Conservation (phyloP, 345 rosid genomes). For the Eucalyptus coolabah region DNA sequence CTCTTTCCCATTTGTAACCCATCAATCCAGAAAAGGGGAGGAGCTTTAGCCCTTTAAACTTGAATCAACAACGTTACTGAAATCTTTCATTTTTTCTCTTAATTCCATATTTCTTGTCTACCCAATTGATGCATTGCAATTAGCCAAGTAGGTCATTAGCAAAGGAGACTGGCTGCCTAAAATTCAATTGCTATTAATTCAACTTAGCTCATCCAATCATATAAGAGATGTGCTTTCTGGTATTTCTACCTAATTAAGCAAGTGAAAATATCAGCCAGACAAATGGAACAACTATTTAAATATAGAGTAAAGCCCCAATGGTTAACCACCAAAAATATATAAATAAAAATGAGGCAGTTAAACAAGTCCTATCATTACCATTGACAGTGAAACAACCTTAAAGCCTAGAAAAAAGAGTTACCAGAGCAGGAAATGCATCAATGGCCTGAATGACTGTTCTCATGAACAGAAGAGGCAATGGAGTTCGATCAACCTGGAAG, state of each 20-base stretch:
- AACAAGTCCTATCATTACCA: neutral
- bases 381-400: neutral
- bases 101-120: neutral
- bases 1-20: neutral
- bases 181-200: neutral
- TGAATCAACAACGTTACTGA: neutral
- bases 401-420: conserved; percentile 5
- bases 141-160: neutral
- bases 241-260: neutral
- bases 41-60: neutral
- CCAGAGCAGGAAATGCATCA: conserved; percentile 93
- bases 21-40: neutral
- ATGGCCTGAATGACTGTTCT: conserved; percentile 97
- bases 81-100: neutral
- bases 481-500: conserved; percentile 81
- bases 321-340: neutral
- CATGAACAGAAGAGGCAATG: conserved; percentile 92
- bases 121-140: neutral
- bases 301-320: neutral
- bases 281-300: neutral
- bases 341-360: neutral
- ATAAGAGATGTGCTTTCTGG: neutral
- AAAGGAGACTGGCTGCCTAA: neutral
- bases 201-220: neutral
- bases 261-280: neutral